phyloP scores from a whole-genome alignment of 257 asterid species.

The Nicotiana sylvestris region DNA sequence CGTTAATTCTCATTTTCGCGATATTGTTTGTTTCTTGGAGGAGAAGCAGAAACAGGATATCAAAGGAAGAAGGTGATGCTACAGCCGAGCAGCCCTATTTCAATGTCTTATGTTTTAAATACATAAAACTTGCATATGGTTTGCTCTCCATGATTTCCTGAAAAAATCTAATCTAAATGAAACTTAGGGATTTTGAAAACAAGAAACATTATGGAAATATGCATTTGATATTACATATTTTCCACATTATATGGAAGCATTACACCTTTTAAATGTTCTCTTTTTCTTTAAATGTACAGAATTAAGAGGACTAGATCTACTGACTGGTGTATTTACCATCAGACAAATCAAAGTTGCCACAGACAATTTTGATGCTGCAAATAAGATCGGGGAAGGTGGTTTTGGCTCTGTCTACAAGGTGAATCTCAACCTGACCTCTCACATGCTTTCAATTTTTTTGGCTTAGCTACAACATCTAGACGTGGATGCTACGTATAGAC shows the following conservation, averaged over 20 bases:
- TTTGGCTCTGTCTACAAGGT: conserved; percentile 26
- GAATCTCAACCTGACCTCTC: not conserved
- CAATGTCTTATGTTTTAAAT: not conserved
- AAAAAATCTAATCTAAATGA: not conserved
- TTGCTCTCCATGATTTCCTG: not conserved
- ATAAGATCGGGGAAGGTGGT: conserved; percentile 26
- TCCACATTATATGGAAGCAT: not conserved
- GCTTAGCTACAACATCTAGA: not conserved
- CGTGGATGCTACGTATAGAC: not conserved
- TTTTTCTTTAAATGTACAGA: not conserved
- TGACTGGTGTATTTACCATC: conserved; percentile 10
- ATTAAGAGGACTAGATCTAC: conserved; percentile 11
- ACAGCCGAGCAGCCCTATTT: not conserved
- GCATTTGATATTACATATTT: not conserved
- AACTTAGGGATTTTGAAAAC: not conserved
- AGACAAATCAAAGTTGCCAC: conserved; percentile 20
- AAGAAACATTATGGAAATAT: not conserved
- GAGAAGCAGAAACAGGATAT: not conserved
- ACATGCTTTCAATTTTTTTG: not conserved
- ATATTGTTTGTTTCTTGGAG: conserved; percentile 1
- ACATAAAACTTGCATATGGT: not conserved
- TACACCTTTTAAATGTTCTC: not conserved
- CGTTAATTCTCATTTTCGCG: not conserved
- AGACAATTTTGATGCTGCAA: conserved; percentile 18
- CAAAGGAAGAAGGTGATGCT: conserved; percentile 4